Conservation (phyloP, 495 filamentous ascomycete species). For the Aspergillus ellipticus region DNA sequence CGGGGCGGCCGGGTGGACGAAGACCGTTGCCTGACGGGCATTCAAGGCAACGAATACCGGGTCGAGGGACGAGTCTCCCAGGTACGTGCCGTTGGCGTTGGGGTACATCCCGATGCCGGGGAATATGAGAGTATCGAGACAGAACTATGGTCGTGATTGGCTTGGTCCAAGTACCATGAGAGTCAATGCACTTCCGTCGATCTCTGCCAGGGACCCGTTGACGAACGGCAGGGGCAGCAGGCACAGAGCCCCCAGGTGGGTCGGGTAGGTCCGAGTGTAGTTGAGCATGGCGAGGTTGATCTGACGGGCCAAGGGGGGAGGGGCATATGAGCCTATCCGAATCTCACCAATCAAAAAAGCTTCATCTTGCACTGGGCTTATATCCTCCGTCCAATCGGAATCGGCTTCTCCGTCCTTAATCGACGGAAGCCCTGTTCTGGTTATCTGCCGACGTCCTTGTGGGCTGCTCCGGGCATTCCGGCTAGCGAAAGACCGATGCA, state of each 20-base stretch:
- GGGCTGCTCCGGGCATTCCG: no score
- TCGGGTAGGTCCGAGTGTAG: constrained; percentile 31
- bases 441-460: no score
- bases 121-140: constrained; percentile 27
- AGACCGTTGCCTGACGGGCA: constrained; percentile 33
- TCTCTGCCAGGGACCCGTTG: constrained; percentile 33
- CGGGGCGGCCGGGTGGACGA: constrained; percentile 51
- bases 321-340: constrained; percentile 23
- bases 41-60: constrained; percentile 36
- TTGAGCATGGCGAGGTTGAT: constrained; percentile 33
- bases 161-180: neutral
- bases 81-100: constrained; percentile 45
- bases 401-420: no score
- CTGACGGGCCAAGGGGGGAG: constrained; percentile 11
- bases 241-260: constrained; percentile 45
- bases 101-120: constrained; percentile 47
- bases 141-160: constrained; percentile 9
- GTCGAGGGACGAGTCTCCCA: constrained; percentile 42
- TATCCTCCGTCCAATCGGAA: no score
- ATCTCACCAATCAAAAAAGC: no score
- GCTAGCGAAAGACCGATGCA: no score
- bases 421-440: no score
- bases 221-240: constrained; percentile 48
- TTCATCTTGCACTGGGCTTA: no score
- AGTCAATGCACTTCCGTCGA: constrained; percentile 20